phyloP scores from a whole-genome alignment of 495 filamentous ascomycete species.

The Tuber melanosporum region DNA sequence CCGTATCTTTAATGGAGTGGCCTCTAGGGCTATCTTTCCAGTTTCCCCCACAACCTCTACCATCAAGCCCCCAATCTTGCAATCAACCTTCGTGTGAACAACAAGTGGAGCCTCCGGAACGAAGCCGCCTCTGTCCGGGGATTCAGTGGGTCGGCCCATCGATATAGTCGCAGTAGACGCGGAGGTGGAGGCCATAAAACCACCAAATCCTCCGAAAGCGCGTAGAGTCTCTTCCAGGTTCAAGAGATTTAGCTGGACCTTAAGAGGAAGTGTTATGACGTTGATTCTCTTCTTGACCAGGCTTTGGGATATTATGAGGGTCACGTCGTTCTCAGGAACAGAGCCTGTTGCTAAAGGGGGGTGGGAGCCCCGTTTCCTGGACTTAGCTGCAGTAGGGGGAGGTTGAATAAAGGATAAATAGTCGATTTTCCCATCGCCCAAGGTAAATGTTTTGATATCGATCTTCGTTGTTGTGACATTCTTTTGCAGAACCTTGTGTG shows the following conservation, averaged over 20 bases:
- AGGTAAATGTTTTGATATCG: constrained; percentile 58
- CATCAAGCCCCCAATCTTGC: constrained; percentile 67
- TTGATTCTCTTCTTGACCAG: constrained; percentile 53
- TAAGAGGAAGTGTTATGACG: constrained; percentile 75
- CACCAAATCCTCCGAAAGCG: constrained; percentile 87
- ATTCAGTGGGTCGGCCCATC: constrained; percentile 42
- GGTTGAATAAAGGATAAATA: constrained; percentile 65
- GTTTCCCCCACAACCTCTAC: constrained; percentile 68
- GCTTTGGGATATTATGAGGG: constrained; percentile 53
- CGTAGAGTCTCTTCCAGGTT: constrained; percentile 77
- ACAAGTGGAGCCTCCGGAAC: constrained; percentile 42
- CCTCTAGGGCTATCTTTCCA: constrained; percentile 65
- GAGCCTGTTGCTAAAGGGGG: constrained; percentile 47
- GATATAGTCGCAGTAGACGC: constrained; percentile 60
- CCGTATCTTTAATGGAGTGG: constrained; percentile 72
- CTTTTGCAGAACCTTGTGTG: constrained; percentile 39
- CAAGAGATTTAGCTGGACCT: constrained; percentile 69
- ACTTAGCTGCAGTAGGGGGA: constrained; percentile 3
- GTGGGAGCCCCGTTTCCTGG: constrained; percentile 64
- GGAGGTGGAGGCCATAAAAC: constrained; percentile 79
- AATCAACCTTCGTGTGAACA: constrained; percentile 60
- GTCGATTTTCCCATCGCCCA: constrained; percentile 66
- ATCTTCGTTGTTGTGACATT: constrained; percentile 45
- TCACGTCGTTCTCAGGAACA: constrained; percentile 53
- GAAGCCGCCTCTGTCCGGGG: constrained; percentile 55